Evolutionary conservation across 805 yeast species (phyloP).

Genomic region (Scheffersomyces coipomensis): DNA sequence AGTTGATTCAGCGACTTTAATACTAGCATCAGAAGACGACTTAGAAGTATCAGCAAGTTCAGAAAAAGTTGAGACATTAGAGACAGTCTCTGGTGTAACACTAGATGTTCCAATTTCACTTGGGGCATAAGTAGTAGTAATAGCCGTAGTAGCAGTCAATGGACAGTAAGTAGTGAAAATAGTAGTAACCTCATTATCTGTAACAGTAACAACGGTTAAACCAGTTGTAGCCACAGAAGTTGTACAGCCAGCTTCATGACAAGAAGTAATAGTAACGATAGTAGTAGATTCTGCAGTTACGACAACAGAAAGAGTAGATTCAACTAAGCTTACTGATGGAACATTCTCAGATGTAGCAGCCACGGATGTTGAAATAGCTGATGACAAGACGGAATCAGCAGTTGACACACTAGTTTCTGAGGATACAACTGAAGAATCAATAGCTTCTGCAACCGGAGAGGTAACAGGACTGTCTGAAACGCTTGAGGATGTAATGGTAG

Average conservation of each 20-base stretch:
- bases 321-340: too few species aligned
- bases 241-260: conserved; percentile 12
- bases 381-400: too few species aligned
- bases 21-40: not conserved
- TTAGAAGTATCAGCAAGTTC: conserved; percentile 1
- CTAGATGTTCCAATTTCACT: not conserved
- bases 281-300: conserved; percentile 21
- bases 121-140: too few species aligned
- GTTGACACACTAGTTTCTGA: too few species aligned
- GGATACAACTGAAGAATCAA: too few species aligned
- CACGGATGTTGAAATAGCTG: too few species aligned
- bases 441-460: too few species aligned
- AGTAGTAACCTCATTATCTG: conserved; percentile 19
- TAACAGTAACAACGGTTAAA: conserved; percentile 21
- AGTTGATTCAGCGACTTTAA: conserved; percentile 10
- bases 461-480: not conserved
- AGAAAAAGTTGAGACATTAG: too few species aligned
- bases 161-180: conserved; percentile 26
- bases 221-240: conserved; percentile 24
- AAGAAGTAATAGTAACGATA: conserved; percentile 17
- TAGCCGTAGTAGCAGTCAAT: conserved; percentile 8
- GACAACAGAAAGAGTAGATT: conserved; percentile 5
- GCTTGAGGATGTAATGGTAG: conserved; percentile 1
- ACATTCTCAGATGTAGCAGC: too few species aligned
- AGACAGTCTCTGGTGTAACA: not conserved